These are phyloP conservation scores for Pseudogymnoascus destructans DNA, from an alignment of 2,329 filamentous ascomycete genomes.

Conservation along the genomic window DNA sequence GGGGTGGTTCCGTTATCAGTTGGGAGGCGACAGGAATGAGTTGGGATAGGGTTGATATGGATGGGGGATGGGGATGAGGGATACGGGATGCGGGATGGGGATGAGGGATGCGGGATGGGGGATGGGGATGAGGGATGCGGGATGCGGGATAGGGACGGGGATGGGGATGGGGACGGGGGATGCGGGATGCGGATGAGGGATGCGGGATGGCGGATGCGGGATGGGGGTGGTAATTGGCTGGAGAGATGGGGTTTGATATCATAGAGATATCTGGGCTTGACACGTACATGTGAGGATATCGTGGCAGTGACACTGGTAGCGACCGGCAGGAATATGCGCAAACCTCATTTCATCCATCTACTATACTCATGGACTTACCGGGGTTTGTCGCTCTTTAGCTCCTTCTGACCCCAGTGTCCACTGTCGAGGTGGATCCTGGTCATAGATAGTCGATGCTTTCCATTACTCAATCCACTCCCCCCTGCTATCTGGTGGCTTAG, in stretches of 20 bases:
- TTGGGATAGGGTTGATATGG: background rate
- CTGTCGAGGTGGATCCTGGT: background rate
- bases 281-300: background rate
- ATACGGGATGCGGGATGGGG: background rate
- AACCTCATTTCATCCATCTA: background rate
- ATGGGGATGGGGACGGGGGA: background rate
- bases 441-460: constrained; percentile 3
- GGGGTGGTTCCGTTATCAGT: background rate
- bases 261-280: background rate
- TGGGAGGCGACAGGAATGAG: background rate
- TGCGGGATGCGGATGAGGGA: background rate
- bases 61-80: background rate
- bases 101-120: background rate
- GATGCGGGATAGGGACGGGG: too few relatives aligned
- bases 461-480: constrained; percentile 5
- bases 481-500: constrained; percentile 5
- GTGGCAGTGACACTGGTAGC: background rate
- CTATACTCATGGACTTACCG: background rate
- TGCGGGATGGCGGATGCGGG: background rate
- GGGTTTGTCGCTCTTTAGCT: background rate
- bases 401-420: background rate
- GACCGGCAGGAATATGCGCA: background rate
- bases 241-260: background rate
- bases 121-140: background rate
- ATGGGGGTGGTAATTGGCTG: background rate